These are phyloP conservation scores for Aschersonia sp. DNA, from an alignment of 2,329 filamentous ascomycete genomes.

Conservation along the genomic window DNA sequence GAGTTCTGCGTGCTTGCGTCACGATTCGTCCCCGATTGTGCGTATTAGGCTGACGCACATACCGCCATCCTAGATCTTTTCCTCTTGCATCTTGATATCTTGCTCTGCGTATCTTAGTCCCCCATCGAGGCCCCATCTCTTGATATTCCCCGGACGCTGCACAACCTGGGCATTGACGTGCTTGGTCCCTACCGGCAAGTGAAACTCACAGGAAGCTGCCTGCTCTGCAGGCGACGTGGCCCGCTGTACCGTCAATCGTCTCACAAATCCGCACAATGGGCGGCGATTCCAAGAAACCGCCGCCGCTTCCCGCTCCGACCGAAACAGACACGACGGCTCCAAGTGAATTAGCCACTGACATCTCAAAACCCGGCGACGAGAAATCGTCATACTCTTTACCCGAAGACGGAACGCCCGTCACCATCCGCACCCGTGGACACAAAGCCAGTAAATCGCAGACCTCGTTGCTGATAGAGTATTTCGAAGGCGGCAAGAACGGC, in stretches of 20 bases:
- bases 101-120: too few species aligned
- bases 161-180: too few species aligned
- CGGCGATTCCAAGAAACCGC: conserved; percentile 39
- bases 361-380: conserved; percentile 53
- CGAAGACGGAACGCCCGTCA: conserved; percentile 81
- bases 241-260: conserved; percentile 1
- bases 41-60: too few species aligned
- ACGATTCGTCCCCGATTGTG: too few species aligned
- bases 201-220: neutral
- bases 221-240: neutral
- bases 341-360: conserved; percentile 47
- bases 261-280: conserved; percentile 30
- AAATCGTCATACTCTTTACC: conserved; percentile 68
- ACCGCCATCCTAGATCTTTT: too few species aligned
- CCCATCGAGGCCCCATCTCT: too few species aligned
- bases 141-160: too few species aligned
- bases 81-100: too few species aligned
- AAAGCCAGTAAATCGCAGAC: conserved; percentile 59
- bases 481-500: conserved; percentile 60
- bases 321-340: conserved; percentile 53
- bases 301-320: conserved; percentile 66
- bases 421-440: conserved; percentile 64
- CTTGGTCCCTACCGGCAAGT: neutral
- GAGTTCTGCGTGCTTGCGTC: too few species aligned
- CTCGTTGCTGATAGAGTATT: conserved; percentile 87